Evolutionary conservation across 805 yeast genomes (phyloP), one percentile per base, ranked within the genome.

Genomic region (Monosporozyma solicola): DNA sequence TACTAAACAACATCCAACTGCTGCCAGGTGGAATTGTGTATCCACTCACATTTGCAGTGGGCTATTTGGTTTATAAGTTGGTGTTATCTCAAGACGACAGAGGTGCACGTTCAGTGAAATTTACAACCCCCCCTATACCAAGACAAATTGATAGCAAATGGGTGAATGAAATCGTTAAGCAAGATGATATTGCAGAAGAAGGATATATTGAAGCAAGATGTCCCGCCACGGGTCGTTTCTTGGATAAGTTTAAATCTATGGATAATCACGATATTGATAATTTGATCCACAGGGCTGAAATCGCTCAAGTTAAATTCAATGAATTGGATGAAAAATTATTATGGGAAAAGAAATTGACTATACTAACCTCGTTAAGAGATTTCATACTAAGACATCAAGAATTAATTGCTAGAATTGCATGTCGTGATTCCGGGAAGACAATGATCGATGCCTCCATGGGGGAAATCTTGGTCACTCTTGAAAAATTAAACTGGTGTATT

Each of bases 361-460:
- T 92, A 24, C 73, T 94, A 55, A 73, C 78, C 46, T 84, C 97
- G 0, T 74, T 94, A 52, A 77, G 80, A 57, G 79, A 84, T 54
- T 91, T 77, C 67, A 80, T 94, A 52, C 67, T 86, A 51, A 83
- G 82, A 49, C 83, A 94, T 67, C 99, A 94, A 68, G 91, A 85
- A 53, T 80, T 83, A 50, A 80, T 94, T 48, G 96, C 96, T 3
- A 76, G 95, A 48, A 85, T 94, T 8, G 97, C 98, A 0, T 94
- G 98, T 67, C 77, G 99, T 59, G 99, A 94, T 64, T 85, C 96
- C 20, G 99, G 99, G 32, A 94, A 94, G 67, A 91, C 98, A 1
- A 84, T 87, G 84, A 74, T 94, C 44, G 98, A 94, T 72, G 98
- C 98, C 3, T 84, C 94, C 48, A 85, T 88, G 90, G 97, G 97